Base-by-base conservation (phyloP, 2,329 filamentous ascomycete species). In the Aureobasidium lini region DNA sequence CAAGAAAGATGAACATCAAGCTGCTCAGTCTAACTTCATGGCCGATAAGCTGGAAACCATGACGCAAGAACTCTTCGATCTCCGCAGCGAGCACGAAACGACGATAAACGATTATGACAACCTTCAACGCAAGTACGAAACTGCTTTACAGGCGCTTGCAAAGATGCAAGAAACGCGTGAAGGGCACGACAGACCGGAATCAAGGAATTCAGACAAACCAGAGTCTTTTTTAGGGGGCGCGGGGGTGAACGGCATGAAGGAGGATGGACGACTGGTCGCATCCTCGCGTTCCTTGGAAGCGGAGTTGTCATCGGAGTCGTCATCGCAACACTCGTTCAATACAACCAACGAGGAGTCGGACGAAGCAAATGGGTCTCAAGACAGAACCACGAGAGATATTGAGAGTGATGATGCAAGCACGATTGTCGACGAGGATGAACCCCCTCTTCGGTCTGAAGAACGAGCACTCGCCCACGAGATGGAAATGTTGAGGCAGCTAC, bases 221-320 rank as follows among this genome's bases (percentile, higher is more conserved):
- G 81, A 84, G 59, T 93, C 91, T 81, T 94, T 94, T 86, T 86
- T 94, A 83, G 90, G 85, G 63, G 86, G 91, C 70, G 79, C 81
- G 68, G 85, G 84, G 76, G 84, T 85, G 69, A 87, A 83, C 75
- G 87, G 85, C 70, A 77, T 83, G 72, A 91, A 86, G 76, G 82
- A 85, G 77, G 80, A 77, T 80, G 77, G 78, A 73, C 84, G 84
- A 75, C 81, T 79, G 48, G 39, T 31, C 70, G 89, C 88, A 74
- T 92, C 89, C 69, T 92, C 90, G 77, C 90, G 87, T 73, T 96
- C 91, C 69, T 87, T 96, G 66, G 96, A 90, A 65, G 94, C 90
- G 76, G 94, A 97, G 77, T 83, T 96, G 72, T 95, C 90, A 69
- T 95, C 88, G 72, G 90, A 84, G 79, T 84, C 88, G 82, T 88